Base-by-base conservation (phyloP, 1,284 basidiomycete genomes). In the Cutaneotrichosporon curvatum region DNA sequence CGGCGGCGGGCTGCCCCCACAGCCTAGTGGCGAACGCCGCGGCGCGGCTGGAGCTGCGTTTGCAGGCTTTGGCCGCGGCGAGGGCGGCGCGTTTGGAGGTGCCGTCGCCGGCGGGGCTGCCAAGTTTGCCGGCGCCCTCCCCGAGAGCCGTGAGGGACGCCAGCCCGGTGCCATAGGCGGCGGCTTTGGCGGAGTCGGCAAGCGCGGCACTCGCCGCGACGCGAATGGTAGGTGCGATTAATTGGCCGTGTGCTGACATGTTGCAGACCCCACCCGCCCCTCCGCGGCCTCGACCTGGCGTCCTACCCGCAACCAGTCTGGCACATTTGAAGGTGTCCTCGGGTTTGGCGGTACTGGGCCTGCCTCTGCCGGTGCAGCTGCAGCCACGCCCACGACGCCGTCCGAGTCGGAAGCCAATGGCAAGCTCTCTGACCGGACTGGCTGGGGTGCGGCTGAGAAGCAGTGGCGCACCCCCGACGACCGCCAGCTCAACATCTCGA, bases 251-350 rank as follows among this genome's bases (percentile, higher is more conserved):
- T n/a, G n/a, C n/a, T n/a, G n/a, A n/a, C n/a, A n/a, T n/a, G n/a
- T 16, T 5, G 7, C 32, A 34, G 42, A 44, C 25, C 19, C 43
- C 15, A 39, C 19, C 14, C 52, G 54, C 20, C 43, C 56, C 4
- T 49, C 48, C 9, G 47, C 57, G 31, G 57, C 58, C n/a, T 53
- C 61, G 9, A 62, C 53, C 25, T 72, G 70, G 70, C 56, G 70
- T 25, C 58, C 65, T 8, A 48, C 55, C 25, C 59, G 63, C 20
- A 60, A 58, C 21, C 45, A 54, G 15, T 65, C 68, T 10, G 68
- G 67, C 47, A 65, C 54, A 10, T 72, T 72, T 47, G 70, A 72
- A 39, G 70, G 69, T 36, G 70, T 71, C 21, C 59, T 71, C 9
- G 70, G 67, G 3, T 71, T 70, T 48, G 63, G 65, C 39, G 55